A percentile compares a stretch with the other conserved stretches of the same genome.
phyloP scores from a whole-genome alignment of 1,284 basidiomycete genomes.

The Cutaneotrichosporon dermatis region DNA sequence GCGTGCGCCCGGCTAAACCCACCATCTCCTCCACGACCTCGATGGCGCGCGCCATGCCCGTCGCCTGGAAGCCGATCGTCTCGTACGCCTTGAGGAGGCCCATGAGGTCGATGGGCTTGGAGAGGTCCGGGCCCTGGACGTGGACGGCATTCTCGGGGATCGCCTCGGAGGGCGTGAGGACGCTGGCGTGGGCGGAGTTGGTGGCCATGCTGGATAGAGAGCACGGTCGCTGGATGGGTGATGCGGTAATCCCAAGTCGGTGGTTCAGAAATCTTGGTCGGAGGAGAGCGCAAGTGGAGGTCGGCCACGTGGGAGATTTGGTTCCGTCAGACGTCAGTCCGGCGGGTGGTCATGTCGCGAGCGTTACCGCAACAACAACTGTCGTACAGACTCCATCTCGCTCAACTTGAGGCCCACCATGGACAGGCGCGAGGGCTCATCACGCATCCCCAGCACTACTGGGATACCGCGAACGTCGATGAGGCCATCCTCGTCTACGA shows the following conservation, averaged over 20 bases:
- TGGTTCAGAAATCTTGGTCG: slow-evolving; percentile 3
- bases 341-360: too few relatives aligned
- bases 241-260: too few relatives aligned
- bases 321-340: slow-evolving; percentile 6
- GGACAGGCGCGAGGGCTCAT: slow-evolving; percentile 3
- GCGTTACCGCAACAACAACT: slow-evolving; percentile 3
- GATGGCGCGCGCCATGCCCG: slow-evolving; percentile 80
- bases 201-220: slow-evolving; percentile 16
- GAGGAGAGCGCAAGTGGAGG: not conserved
- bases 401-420: not conserved
- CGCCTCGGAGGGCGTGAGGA: slow-evolving; percentile 72
- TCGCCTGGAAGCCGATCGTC: slow-evolving; percentile 93
- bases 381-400: not conserved
- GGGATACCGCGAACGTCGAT: not conserved
- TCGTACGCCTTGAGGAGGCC: slow-evolving; percentile 74
- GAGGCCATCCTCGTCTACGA: too few relatives aligned
- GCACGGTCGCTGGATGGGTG: not conserved
- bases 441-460: slow-evolving; percentile 4
- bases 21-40: slow-evolving; percentile 49
- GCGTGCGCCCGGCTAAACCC: slow-evolving; percentile 20
- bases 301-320: slow-evolving; percentile 1
- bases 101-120: slow-evolving; percentile 63
- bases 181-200: slow-evolving; percentile 55
- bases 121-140: slow-evolving; percentile 85
- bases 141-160: slow-evolving; percentile 66